These are phyloP conservation scores for Cupressus sempervirens DNA, from an alignment of 75 land plant species.

Conservation along the genomic window DNA sequence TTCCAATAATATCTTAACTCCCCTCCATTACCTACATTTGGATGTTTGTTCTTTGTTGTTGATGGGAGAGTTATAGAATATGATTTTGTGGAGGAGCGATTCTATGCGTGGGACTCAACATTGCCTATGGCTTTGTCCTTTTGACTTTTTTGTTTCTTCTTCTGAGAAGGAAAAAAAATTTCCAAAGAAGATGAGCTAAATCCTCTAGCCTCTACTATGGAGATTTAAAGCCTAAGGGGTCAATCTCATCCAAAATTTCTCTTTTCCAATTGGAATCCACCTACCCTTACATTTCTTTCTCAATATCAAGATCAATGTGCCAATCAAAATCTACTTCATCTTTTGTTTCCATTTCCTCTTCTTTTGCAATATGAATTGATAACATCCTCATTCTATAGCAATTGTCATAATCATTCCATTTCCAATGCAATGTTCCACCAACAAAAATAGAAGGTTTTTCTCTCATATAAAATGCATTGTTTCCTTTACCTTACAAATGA, in stretches of 20 bases:
- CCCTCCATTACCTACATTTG: no score
- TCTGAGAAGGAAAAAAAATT: no score
- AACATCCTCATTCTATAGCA: background rate
- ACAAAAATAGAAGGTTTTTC: background rate
- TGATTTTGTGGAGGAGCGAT: no score
- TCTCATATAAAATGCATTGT: background rate
- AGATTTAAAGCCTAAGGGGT: slow-evolving; percentile 12
- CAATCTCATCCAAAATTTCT: slow-evolving; percentile 52
- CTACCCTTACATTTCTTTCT: slow-evolving; percentile 12
- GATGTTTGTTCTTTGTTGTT: no score
- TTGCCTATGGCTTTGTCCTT: no score
- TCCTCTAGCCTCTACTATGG: slow-evolving; percentile 21
- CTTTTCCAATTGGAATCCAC: slow-evolving; percentile 34
- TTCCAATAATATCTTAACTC: no score
- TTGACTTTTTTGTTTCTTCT: no score
- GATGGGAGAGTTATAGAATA: no score
- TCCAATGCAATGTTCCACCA: background rate
- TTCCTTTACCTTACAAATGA: background rate
- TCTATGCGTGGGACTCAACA: no score
- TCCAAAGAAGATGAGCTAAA: no score
- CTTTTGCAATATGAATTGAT: background rate
- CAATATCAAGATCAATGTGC: background rate
- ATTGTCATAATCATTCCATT: background rate
- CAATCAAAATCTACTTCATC: background rate
- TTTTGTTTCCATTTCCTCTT: background rate